Evolutionary conservation across 768 basidiomycete genomes (phyloP), one percentile per base, ranked within the genome.

Genomic region (Termitomyces sp.): DNA sequence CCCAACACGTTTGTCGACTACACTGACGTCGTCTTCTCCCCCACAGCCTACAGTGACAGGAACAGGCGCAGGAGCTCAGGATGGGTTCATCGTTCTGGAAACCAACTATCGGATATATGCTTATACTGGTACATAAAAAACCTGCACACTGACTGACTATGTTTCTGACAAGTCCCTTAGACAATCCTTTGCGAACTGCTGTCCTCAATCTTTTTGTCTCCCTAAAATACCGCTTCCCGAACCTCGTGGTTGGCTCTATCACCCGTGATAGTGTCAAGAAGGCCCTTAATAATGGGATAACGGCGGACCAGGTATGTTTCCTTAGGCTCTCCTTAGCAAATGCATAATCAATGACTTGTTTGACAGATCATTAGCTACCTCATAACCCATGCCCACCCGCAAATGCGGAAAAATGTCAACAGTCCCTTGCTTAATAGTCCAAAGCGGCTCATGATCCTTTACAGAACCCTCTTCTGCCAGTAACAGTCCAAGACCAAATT

Each of bases 91-190:
- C 63, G 86, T 98, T 62, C 79, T 99, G 42, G 97, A 99, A 76
- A 98, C 97, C 19, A 98, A 99, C 75, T 98, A 98, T 75, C 89
- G 94, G 62, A 75, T 99, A 60, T 99, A 98, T 69, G 97, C 97
- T 5, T 99, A 99, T 71, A 99, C 97, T 35, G 89, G 94, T 94
- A 70, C 51, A 55, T 30, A 39, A 53, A 35, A 42, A 30, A 19
- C 17, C 16, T 37, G 7, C 35, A 58, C 68, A 56, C 64, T 62
- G 37, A 55, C 64, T 62, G 37, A 55, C 37, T 55, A 60, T 59
- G 57, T 60, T 47, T 47, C 57, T 59, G 52, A 60, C 64, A 54
- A 59, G 37, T 51, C 1, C 50, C 59, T 54, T 61, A 98, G 94
- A 93, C 63, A 98, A 98, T 71, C 91, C 95, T 27, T 78, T 99